phyloP scores from a whole-genome alignment of 306 rosid species.

The Pyrus pyrifolia region DNA sequence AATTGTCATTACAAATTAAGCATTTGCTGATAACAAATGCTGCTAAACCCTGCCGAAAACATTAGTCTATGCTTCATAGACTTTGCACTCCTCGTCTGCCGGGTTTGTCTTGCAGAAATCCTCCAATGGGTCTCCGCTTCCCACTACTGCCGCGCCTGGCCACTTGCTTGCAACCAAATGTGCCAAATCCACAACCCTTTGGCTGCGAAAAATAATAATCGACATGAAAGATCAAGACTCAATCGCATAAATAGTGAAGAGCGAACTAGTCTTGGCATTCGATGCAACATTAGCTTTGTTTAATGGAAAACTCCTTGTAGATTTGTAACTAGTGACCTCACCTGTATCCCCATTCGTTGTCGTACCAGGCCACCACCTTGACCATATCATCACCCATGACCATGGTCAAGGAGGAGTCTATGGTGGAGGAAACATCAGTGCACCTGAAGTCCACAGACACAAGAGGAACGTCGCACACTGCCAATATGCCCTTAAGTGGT shows the following conservation, averaged over 20 bases:
- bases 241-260: neutral
- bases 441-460: constrained; percentile 91
- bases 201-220: constrained; percentile 43
- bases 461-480: constrained; percentile 90
- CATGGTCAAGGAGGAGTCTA: constrained; percentile 92
- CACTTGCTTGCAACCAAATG: constrained; percentile 82
- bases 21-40: constrained; percentile 7
- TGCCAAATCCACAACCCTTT: constrained; percentile 97
- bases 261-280: no score
- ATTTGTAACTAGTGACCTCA: constrained; percentile 16
- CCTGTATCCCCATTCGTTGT: constrained; percentile 99
- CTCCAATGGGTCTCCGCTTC: constrained; percentile 86
- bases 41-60: constrained; percentile 7
- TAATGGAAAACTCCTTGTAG: neutral
- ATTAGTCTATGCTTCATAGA: constrained; percentile 54
- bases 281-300: neutral
- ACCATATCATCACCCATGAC: constrained; percentile 99
- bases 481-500: constrained; percentile 74
- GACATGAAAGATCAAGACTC: neutral
- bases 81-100: constrained; percentile 91
- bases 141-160: constrained; percentile 51
- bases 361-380: constrained; percentile 99
- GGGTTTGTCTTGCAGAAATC: constrained; percentile 95
- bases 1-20: constrained; percentile 5
- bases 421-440: constrained; percentile 84